These are phyloP conservation scores for Trypanosoma brucei DNA, from an alignment of 208 protist species.

Conservation along the genomic window DNA sequence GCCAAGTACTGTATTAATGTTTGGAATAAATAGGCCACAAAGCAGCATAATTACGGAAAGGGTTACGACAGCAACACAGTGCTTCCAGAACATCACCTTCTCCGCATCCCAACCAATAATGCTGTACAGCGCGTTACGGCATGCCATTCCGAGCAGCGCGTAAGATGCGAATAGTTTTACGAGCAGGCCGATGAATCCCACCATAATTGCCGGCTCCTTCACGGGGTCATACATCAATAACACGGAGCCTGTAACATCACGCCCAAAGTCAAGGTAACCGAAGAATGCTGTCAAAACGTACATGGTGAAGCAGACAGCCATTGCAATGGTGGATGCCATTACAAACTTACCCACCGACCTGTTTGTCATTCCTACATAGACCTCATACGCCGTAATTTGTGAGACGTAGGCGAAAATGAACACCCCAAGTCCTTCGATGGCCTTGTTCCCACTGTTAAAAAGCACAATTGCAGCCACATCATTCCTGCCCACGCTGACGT, in stretches of 20 bases:
- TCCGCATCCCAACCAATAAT: conserved; percentile 44
- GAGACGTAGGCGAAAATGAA: conserved; percentile 58
- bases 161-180: conserved; percentile 58
- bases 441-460: conserved; percentile 12
- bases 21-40: conserved; percentile 69
- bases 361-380: conserved; percentile 37
- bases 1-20: conserved; percentile 72
- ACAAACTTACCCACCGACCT: conserved; percentile 32
- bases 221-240: conserved; percentile 61
- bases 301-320: conserved; percentile 44
- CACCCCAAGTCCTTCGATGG: conserved; percentile 20
- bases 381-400: conserved; percentile 49
- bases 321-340: conserved; percentile 29
- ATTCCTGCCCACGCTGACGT: background rate
- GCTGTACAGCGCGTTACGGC: conserved; percentile 58
- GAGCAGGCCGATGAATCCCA: conserved; percentile 54
- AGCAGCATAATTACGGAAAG: conserved; percentile 54
- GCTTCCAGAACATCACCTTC: conserved; percentile 47
- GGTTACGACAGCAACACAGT: conserved; percentile 40
- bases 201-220: conserved; percentile 43
- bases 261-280: conserved; percentile 65
- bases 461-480: conserved; percentile 1
- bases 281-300: conserved; percentile 55
- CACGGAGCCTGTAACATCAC: conserved; percentile 33
- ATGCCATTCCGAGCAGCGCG: conserved; percentile 51